Evolutionary conservation across 2,329 filamentous ascomycete species (phyloP), one percentile per base, ranked within the genome.

Genomic region (Fusarium fracticaudum): DNA sequence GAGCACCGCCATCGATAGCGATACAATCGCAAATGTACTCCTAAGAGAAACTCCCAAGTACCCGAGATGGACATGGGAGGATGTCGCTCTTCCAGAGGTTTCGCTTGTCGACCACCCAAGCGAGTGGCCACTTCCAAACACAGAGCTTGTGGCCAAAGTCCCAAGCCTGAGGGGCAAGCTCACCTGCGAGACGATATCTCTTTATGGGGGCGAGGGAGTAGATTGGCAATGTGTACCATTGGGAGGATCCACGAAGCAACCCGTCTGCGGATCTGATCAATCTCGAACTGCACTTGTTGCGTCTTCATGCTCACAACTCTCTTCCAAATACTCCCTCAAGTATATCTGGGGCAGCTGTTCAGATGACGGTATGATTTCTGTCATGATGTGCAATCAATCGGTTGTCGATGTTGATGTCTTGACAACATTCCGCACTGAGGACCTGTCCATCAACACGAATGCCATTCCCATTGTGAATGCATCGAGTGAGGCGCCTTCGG

Each of bases 311-410:
- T 41, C 68, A 5, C 73, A 76, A 4, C 59, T 76, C 29, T 66
- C 68, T 6, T 72, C 64, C 10, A 61, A 55, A 17, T 76, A 73
- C 29, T 45, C 69, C 1, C 65, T 80, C 47, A 73, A 76, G 54
- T 80, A 77, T 53, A 54, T 80, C 24, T 80, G 78, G 78, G 78
- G 78, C 1, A 72, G 74, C 44, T 80, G 78, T 62, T 58, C 62
- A 18, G 44, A 60, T 12, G 63, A 71, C 33, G 73, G 71, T 6
- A 57, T 66, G 44, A 71, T 78, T 6, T 75, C 77, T 1, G 64
- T 79, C 31, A 60, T 80, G 50, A 64, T 71, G 59, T 80, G 78
- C 57, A 76, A 80, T 45, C 67, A 79, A 60, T 68, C 76, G 6
- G 63, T 80, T n/a, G 63, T 69, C 15, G 64, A 69, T 18, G 48